These are phyloP conservation scores for Fusarium nisikadoi DNA, from an alignment of 2,329 filamentous ascomycete species.

Conservation along the genomic window DNA sequence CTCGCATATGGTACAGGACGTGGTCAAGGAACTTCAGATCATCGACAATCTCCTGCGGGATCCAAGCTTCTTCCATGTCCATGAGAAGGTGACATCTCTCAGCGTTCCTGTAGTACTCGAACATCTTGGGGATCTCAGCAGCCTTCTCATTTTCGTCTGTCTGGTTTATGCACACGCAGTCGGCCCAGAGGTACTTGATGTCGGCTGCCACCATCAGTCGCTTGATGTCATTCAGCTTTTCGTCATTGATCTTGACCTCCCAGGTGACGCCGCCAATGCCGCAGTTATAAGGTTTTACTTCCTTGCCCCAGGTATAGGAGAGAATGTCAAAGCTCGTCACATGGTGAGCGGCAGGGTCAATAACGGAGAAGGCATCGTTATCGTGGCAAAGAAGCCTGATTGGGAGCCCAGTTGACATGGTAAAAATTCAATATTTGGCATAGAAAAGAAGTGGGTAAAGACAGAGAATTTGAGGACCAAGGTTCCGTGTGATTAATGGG, in stretches of 20 bases:
- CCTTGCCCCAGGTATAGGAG: neutral
- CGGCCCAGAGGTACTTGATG: neutral
- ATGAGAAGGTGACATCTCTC: neutral
- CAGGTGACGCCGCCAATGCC: neutral
- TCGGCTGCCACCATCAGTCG: neutral
- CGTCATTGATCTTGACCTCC: neutral
- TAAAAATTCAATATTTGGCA: neutral
- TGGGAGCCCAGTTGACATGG: neutral
- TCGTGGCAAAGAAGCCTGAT: neutral
- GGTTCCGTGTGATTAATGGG: neutral
- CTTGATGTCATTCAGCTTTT: neutral
- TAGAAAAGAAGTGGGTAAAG: accelerated
- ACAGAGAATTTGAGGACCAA: no score
- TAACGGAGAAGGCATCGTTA: neutral
- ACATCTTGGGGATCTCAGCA: neutral
- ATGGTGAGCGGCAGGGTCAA: neutral
- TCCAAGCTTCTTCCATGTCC: neutral
- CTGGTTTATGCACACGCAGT: neutral
- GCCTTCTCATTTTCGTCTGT: neutral
- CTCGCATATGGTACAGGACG: neutral
- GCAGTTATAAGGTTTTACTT: neutral
- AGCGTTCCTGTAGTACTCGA: neutral
- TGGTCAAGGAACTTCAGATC: neutral
- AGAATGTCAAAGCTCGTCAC: neutral
- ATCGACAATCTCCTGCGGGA: neutral